A percentile compares a stretch with the other conserved stretches of the same genome.
These are phyloP conservation scores for Aspergillus sp. DNA, from an alignment of 2,329 filamentous ascomycete genomes.

Conservation along the genomic window DNA sequence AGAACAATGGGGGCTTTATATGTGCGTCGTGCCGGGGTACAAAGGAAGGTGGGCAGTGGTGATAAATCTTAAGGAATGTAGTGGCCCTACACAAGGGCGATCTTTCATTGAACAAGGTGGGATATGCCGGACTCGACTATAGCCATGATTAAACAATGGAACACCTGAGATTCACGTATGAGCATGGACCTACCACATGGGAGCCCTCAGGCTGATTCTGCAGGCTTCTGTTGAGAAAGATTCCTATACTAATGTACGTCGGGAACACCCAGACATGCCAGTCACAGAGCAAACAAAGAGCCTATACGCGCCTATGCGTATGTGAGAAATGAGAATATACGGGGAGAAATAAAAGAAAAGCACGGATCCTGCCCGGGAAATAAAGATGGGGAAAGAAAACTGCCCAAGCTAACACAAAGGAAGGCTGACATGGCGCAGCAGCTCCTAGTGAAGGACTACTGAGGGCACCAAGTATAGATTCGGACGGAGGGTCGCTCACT, in stretches of 20 bases:
- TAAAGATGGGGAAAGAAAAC: conserved; percentile 4
- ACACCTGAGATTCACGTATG: neutral
- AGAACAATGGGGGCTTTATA: neutral
- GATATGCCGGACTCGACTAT: neutral
- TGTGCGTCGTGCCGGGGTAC: neutral
- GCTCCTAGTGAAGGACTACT: conserved; percentile 8
- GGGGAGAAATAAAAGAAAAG: neutral
- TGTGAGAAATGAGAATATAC: neutral
- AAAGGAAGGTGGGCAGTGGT: neutral
- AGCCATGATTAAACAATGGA: neutral
- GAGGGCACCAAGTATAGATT: conserved; percentile 1
- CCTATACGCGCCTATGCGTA: neutral
- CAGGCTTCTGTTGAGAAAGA: neutral
- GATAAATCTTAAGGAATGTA: neutral
- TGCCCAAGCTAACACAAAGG: conserved; percentile 7
- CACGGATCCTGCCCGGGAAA: neutral
- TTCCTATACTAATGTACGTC: too few species aligned
- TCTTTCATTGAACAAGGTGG: neutral
- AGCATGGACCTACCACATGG: neutral
- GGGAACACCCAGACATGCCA: neutral
- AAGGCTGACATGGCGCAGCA: conserved; percentile 28
- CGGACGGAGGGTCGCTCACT: neutral
- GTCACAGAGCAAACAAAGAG: neutral
- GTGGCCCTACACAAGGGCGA: neutral
- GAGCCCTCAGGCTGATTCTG: neutral